Conservation (phyloP, 352 stramenopile genomes). For the Phytophthora fragariae region DNA sequence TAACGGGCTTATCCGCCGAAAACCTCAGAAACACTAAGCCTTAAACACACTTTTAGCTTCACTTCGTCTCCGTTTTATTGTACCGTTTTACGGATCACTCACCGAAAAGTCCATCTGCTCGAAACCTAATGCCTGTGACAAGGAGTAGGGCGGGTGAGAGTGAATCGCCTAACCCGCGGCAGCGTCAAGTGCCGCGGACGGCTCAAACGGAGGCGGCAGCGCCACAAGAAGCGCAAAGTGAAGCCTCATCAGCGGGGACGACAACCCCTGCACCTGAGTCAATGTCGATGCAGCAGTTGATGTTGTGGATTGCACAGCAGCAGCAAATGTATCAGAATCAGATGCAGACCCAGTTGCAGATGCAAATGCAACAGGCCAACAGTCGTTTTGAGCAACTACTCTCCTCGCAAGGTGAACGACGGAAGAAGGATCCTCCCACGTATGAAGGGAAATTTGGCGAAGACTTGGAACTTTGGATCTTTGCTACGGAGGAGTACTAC, state of each 20-base stretch:
- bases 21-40: slow-evolving; percentile 1
- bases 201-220: neutral
- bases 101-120: slow-evolving; percentile 6
- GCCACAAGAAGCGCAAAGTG: neutral
- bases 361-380: slow-evolving; percentile 8
- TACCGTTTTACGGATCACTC: neutral
- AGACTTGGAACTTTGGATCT: slow-evolving; percentile 17
- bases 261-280: neutral
- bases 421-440: slow-evolving; percentile 17
- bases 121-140: neutral
- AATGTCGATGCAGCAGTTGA: neutral
- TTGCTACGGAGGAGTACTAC: slow-evolving; percentile 11
- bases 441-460: slow-evolving; percentile 14
- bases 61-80: neutral
- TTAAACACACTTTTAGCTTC: neutral
- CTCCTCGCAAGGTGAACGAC: neutral
- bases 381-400: slow-evolving; percentile 1
- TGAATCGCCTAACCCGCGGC: slow-evolving; percentile 8
- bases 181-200: slow-evolving; percentile 6
- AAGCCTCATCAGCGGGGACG: neutral
- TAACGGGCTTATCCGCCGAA: slow-evolving; percentile 5
- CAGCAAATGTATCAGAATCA: slow-evolving; percentile 10
- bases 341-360: slow-evolving; percentile 10
- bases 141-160: slow-evolving; percentile 3
- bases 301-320: slow-evolving; percentile 5